phyloP scores from a whole-genome alignment of 2,329 filamentous ascomycete genomes.

The Aureobasidium mangrovei region DNA sequence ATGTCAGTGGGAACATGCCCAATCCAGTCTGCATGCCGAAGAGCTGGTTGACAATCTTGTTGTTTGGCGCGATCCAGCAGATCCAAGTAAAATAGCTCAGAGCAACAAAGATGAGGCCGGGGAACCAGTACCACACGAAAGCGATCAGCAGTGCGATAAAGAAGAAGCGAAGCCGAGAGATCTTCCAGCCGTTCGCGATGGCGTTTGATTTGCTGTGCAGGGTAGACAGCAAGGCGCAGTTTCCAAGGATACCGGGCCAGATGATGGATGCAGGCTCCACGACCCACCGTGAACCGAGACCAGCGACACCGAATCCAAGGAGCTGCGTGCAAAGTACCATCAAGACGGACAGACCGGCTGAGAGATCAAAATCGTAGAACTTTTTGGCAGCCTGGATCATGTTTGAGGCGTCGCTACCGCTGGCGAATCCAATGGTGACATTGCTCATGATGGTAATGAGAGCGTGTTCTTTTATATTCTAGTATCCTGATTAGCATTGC shows the following conservation, averaged over 20 bases:
- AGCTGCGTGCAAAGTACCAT: conserved; percentile 82
- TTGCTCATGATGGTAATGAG: conserved; percentile 40
- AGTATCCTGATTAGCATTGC: not conserved
- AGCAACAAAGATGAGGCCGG: conserved; percentile 71
- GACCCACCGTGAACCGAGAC: conserved; percentile 69
- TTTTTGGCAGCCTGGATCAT: conserved; percentile 81
- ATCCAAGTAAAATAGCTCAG: conserved; percentile 83
- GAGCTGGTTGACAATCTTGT: conserved; percentile 75
- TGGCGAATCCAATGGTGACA: conserved; percentile 44
- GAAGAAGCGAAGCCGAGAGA: conserved; percentile 80
- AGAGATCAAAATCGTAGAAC: conserved; percentile 76
- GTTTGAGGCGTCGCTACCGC: conserved; percentile 39
- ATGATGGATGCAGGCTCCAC: conserved; percentile 85
- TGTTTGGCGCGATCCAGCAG: conserved; percentile 82
- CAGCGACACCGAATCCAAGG: conserved; percentile 77
- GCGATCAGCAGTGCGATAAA: conserved; percentile 60
- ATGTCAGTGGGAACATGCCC: conserved; percentile 74
- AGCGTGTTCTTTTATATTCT: conserved; percentile 31
- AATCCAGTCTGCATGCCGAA: conserved; percentile 80
- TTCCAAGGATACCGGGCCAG: conserved; percentile 82
- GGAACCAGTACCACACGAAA: conserved; percentile 77
- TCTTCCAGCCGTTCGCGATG: conserved; percentile 53
- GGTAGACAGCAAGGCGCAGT: conserved; percentile 80
- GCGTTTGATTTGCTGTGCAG: conserved; percentile 71
- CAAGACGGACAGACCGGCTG: conserved; percentile 68